A percentile compares a stretch with the other conserved stretches of the same genome.
phyloP scores from a whole-genome alignment of 1,139 yeast species.

The Suhomyces yuchorum region DNA sequence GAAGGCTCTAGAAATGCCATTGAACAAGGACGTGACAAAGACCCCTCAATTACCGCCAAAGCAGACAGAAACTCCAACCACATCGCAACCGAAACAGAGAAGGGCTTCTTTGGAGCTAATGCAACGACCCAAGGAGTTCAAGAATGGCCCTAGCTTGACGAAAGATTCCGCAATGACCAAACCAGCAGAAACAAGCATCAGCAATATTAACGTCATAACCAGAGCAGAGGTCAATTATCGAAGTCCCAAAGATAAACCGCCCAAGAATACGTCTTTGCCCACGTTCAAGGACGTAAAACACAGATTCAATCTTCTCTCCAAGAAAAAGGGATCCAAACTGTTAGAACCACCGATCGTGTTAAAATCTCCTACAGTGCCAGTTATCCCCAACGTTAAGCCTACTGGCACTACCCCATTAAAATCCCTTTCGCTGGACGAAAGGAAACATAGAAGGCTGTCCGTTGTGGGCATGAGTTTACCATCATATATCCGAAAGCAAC shows the following conservation, averaged over 20 bases:
- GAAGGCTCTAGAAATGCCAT: not conserved
- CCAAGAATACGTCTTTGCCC: conserved; percentile 16
- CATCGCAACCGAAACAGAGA: conserved; percentile 19
- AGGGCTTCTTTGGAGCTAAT: conserved; percentile 38
- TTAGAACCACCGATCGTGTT: not conserved
- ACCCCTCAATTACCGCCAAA: not conserved
- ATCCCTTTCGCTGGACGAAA: conserved; percentile 2
- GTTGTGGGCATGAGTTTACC: conserved; percentile 46
- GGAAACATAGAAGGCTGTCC: conserved; percentile 31
- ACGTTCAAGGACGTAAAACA: conserved; percentile 17
- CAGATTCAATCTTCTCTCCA: conserved; percentile 3
- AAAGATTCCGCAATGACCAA: conserved; percentile 27
- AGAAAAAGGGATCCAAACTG: conserved; percentile 3
- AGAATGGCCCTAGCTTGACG: conserved; percentile 6
- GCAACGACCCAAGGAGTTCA: conserved; percentile 11
- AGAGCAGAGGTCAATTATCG: conserved; percentile 26
- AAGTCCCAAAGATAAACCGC: not conserved
- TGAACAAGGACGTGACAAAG: not conserved
- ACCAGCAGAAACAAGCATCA: conserved; percentile 36
- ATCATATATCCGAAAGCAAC: conserved; percentile 38
- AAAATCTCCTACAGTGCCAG: not conserved
- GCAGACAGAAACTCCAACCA: not conserved
- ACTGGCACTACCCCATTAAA: not conserved
- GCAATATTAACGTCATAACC: conserved; percentile 39
- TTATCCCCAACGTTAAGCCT: not conserved